Percentiles rank a stretch among this genome's conserved stretches.
These are phyloP conservation scores for Coemansia guatemalensis DNA, from an alignment of 192 early-diverging fungal species.

Conservation along the genomic window DNA sequence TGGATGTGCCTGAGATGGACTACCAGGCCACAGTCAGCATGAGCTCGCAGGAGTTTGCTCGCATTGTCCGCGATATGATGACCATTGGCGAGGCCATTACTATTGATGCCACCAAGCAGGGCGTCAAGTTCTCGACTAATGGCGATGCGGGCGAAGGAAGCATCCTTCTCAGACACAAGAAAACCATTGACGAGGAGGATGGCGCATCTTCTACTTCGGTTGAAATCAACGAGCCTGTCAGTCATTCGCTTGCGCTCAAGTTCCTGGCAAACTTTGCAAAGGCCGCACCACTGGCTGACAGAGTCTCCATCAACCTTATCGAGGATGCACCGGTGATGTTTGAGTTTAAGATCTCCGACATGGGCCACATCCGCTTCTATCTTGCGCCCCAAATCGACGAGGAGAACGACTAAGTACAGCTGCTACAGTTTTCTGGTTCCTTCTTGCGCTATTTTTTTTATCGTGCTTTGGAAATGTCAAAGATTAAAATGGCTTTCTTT, in stretches of 20 bases:
- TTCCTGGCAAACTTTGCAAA: conserved; percentile 95
- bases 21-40: conserved; percentile 91
- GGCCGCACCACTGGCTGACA: conserved; percentile 78
- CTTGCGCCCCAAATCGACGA: conserved; percentile 81
- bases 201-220: conserved; percentile 65
- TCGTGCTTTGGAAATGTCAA: background rate
- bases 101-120: conserved; percentile 92
- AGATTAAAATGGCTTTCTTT: too few relatives aligned
- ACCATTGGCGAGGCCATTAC: conserved; percentile 85
- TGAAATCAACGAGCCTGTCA: conserved; percentile 75
- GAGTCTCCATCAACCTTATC: conserved; percentile 80
- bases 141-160: conserved; percentile 90
- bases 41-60: conserved; percentile 86
- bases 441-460: background rate
- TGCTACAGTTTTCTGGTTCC: background rate
- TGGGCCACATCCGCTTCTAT: conserved; percentile 94
- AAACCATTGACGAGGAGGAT: conserved; percentile 69
- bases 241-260: conserved; percentile 88
- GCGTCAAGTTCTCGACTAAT: conserved; percentile 81
- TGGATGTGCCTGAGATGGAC: conserved; percentile 92
- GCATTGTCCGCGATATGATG: conserved; percentile 86
- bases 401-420: conserved; percentile 48
- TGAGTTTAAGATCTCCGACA: conserved; percentile 87
- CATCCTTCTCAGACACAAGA: conserved; percentile 74
- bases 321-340: conserved; percentile 89